phyloP scores from a whole-genome alignment of 495 filamentous ascomycete species.

The Trichoderma reesei region DNA sequence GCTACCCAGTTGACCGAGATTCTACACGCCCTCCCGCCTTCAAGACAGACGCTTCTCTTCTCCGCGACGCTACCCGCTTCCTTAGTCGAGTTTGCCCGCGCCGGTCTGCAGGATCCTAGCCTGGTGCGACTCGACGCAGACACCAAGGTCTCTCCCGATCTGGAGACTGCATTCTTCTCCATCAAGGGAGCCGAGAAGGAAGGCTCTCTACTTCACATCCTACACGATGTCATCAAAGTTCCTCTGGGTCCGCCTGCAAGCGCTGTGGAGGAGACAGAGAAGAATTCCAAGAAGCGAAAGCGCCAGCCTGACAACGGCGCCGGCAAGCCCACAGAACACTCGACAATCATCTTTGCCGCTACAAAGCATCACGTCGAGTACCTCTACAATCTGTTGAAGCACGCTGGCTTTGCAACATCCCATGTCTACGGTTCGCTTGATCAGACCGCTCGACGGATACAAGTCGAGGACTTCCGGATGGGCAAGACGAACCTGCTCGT shows the following conservation, averaged over 20 bases:
- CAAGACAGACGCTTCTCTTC: conserved; percentile 84
- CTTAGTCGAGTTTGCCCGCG: conserved; percentile 89
- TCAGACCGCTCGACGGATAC: conserved; percentile 81
- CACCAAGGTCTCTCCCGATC: conserved; percentile 87
- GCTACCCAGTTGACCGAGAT: conserved; percentile 88
- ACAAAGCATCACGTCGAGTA: conserved; percentile 99
- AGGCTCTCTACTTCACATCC: conserved; percentile 76
- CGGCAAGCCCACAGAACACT: conserved; percentile 60
- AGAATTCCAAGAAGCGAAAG: conserved; percentile 58
- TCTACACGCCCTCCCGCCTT: conserved; percentile 71
- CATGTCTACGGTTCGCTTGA: conserved; percentile 91
- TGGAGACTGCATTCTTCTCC: conserved; percentile 87
- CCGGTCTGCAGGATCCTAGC: conserved; percentile 81
- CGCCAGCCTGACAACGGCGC: conserved; percentile 41
- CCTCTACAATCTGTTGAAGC: conserved; percentile 57
- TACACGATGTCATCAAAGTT: conserved; percentile 88
- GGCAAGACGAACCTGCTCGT: conserved; percentile 84
- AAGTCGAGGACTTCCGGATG: conserved; percentile 77
- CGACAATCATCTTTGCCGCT: conserved; percentile 87
- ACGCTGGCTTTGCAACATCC: conserved; percentile 77
- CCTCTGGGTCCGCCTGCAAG: conserved; percentile 61
- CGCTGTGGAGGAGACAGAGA: conserved; percentile 37
- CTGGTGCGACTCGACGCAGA: conserved; percentile 86
- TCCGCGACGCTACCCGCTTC: conserved; percentile 90
- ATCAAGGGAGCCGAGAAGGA: conserved; percentile 90